Evolutionary conservation across 148 eudicot genomes (phyloP), one percentile per base, ranked within the genome.

Genomic region (Rhododendron mucronatum): DNA sequence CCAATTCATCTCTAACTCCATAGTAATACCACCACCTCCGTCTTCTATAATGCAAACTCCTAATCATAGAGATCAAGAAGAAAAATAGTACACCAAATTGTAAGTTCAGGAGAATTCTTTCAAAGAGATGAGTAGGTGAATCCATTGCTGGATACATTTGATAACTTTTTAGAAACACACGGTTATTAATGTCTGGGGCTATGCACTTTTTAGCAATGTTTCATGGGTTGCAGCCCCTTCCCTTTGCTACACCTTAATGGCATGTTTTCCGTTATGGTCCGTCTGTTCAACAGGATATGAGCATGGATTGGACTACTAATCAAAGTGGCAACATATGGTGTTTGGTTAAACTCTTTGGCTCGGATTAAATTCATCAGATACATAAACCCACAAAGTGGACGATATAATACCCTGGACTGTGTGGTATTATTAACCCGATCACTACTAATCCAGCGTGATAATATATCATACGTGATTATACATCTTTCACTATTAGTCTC

Each of bases 1-100:
- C 99, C 98, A 97, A 71, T 97, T 91, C 98, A 97, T 94, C 88
- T 97, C 99, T 61, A 97, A 83, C 92, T 97, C 99, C 96, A 97
- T 91, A 39, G 98, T 95, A 65, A 97, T 91, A 84, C 99, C 99
- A 78, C 92, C 96, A 84, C 86, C 85, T 75, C 92, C 92, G 84
- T 89, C 98, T 74, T 97, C 99, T 86, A 97, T 84, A 41, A 97
- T 93, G 74, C 94, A 89, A 90, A 97, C 88, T 78, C 99, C 99
- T 96, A 82, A 65, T 89, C 28, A 65, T 63, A 30, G 65, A 80
- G 82, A 88, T 15, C 76, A 82, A n/a, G 21, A 45, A 69, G 12
- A 15, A 81, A 16, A 21, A 81, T 8, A 4, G 15, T 55, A 55
- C 45, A 81, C 13, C 83, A 81, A 11, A 71, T 55, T 80, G 82